Evolutionary conservation across 2,329 filamentous ascomycete species (phyloP).

Genomic region (Fusarium odoratissimum): DNA sequence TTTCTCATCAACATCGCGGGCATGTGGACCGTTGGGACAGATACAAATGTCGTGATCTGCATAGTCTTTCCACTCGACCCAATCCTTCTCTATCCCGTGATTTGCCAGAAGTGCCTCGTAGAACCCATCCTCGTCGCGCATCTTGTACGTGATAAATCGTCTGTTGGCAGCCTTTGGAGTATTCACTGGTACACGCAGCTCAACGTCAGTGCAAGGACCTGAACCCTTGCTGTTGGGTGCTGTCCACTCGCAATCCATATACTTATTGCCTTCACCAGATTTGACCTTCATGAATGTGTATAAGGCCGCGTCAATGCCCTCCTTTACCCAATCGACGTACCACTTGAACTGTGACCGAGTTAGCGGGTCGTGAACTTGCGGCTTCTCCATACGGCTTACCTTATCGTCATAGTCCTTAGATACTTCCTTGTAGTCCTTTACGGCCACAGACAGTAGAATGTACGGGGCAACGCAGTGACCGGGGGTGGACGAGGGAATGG

Average conservation of each 20-base stretch:
- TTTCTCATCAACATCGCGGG: background rate
- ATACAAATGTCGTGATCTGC: background rate
- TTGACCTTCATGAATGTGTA: background rate
- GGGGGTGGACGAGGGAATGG: background rate
- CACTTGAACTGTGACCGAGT: background rate
- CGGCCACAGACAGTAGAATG: background rate
- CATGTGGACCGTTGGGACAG: background rate
- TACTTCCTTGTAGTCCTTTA: background rate
- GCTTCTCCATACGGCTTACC: too few relatives aligned
- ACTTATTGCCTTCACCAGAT: background rate
- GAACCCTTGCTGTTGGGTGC: background rate
- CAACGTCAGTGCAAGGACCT: background rate
- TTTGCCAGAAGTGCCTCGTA: background rate
- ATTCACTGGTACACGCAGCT: rapidly evolving
- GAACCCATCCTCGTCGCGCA: background rate
- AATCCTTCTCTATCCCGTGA: background rate
- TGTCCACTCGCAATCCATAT: background rate
- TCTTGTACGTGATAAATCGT: background rate
- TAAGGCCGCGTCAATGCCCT: background rate
- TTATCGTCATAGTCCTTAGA: background rate
- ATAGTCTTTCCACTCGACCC: background rate
- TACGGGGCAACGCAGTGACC: background rate
- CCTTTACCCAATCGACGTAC: background rate
- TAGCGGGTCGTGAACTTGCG: too few relatives aligned
- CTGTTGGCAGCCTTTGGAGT: background rate